Percentiles rank a stretch among this genome's conserved stretches.
Conservation (phyloP, 225 moss, liverwort and hornwort genomes). For the Straminergon stramineum region DNA sequence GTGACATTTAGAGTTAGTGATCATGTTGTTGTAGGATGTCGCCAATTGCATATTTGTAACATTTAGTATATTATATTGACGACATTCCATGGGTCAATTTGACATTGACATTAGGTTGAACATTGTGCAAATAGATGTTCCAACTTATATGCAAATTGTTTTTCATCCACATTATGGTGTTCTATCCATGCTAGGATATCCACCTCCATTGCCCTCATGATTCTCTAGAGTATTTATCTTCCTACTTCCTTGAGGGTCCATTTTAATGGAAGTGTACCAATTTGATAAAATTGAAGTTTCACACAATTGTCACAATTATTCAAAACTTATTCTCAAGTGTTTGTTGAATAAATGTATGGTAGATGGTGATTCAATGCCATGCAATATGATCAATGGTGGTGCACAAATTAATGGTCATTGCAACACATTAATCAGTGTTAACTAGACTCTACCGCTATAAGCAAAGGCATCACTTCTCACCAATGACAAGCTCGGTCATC, state of each 20-base stretch:
- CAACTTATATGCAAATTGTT: neutral
- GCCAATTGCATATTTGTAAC: neutral
- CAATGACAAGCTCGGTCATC: too few relatives aligned
- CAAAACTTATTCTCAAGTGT: neutral
- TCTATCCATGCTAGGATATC: neutral
- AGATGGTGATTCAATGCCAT: neutral
- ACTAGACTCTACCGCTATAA: too few relatives aligned
- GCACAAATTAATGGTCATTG: neutral
- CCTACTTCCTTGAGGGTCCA: neutral
- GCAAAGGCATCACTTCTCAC: too few relatives aligned
- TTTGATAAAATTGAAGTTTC: neutral
- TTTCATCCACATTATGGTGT: neutral
- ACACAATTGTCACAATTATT: rapidly evolving
- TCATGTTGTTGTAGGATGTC: rapidly evolving
- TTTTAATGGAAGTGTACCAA: neutral
- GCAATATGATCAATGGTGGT: rapidly evolving
- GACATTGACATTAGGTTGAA: neutral
- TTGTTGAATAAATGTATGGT: neutral
- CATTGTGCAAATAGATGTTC: neutral
- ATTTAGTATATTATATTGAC: too few relatives aligned
- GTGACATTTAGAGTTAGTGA: neutral
- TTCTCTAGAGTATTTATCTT: neutral
- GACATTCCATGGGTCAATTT: neutral
- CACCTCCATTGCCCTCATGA: rapidly evolving
- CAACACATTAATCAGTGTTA: too few relatives aligned